These are phyloP conservation scores for Aspergillus glaucus DNA, from an alignment of 2,329 filamentous ascomycete genomes.

Conservation along the genomic window DNA sequence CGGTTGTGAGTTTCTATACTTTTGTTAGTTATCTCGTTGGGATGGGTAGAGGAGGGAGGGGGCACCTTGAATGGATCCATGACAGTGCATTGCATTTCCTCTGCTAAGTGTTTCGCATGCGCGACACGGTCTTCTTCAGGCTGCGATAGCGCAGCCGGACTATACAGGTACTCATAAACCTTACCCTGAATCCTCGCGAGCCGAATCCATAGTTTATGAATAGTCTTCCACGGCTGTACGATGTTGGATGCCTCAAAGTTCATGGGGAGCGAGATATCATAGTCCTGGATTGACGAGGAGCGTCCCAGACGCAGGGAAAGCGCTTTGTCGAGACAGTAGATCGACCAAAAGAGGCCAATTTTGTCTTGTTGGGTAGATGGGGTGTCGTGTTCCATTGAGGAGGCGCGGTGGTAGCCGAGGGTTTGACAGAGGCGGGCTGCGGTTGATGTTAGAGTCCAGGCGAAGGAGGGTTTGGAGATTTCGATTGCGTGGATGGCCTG, in stretches of 20 bases:
- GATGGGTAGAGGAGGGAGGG: no score
- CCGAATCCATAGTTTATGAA: slow-evolving; percentile 51
- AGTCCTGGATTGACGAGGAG: slow-evolving; percentile 53
- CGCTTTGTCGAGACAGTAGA: slow-evolving; percentile 55
- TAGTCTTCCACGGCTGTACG: slow-evolving; percentile 35
- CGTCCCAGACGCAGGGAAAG: slow-evolving; percentile 56
- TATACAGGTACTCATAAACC: slow-evolving; percentile 55
- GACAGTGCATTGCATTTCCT: slow-evolving; percentile 21
- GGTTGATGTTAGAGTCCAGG: slow-evolving; percentile 57
- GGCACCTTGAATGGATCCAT: slow-evolving; percentile 27
- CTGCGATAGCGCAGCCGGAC: slow-evolving; percentile 24
- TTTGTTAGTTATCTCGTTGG: background rate
- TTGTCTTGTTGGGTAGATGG: slow-evolving; percentile 24
- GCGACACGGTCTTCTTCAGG: slow-evolving; percentile 19
- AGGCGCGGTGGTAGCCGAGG: slow-evolving; percentile 51
- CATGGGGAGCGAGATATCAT: slow-evolving; percentile 49
- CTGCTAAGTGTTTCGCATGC: slow-evolving; percentile 23
- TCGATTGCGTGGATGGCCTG: slow-evolving; percentile 59
- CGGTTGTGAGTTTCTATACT: slow-evolving; percentile 8
- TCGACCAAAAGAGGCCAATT: slow-evolving; percentile 50
- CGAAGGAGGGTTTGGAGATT: slow-evolving; percentile 55
- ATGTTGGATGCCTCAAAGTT: slow-evolving; percentile 10
- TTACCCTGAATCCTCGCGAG: slow-evolving; percentile 53
- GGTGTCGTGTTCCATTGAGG: slow-evolving; percentile 21
- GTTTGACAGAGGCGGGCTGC: slow-evolving; percentile 57